Evolutionary conservation across 2,329 filamentous ascomycete species (phyloP).

Genomic region (Penicillium palitans): DNA sequence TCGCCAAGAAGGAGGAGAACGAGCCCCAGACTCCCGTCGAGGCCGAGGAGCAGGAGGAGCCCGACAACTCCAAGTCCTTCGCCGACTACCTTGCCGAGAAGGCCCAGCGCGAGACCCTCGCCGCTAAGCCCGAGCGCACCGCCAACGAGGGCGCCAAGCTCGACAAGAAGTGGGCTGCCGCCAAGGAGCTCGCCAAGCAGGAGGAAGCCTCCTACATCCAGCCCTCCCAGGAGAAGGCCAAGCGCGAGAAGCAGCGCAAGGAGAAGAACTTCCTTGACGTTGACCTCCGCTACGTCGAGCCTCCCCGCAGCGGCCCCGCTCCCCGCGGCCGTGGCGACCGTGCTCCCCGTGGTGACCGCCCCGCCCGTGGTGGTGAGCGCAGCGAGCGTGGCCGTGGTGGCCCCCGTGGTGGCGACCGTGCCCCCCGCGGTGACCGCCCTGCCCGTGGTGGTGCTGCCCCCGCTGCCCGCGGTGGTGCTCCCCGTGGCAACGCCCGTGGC

Average conservation of each 20-base stretch:
- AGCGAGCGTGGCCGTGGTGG: constrained; percentile 23
- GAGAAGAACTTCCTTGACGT: constrained; percentile 87
- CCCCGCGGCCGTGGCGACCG: constrained; percentile 52
- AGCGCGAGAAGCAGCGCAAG: constrained; percentile 84
- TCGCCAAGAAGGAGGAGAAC: constrained; percentile 82
- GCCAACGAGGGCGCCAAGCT: constrained; percentile 86
- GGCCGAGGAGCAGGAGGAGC: constrained; percentile 57
- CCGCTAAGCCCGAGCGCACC: constrained; percentile 73
- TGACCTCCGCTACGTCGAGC: constrained; percentile 78
- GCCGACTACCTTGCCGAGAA: constrained; percentile 79
- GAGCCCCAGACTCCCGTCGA: constrained; percentile 58
- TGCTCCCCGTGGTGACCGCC: constrained; percentile 40
- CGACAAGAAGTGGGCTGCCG: constrained; percentile 90
- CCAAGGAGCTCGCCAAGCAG: constrained; percentile 63
- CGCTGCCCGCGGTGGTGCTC: constrained; percentile 51
- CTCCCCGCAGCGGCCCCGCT: constrained; percentile 54
- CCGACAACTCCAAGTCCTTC: constrained; percentile 90
- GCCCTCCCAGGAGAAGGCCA: constrained; percentile 70
- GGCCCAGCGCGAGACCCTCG: constrained; percentile 67
- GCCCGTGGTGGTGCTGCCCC: constrained; percentile 42
- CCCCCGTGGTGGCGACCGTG: constrained; percentile 26
- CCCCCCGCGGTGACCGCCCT: constrained; percentile 22
- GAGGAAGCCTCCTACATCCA: constrained; percentile 74
- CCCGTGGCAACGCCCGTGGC: constrained; percentile 15
- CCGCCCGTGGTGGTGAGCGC: constrained; percentile 44